Percentiles rank a stretch among this genome's conserved stretches.
Conservation (phyloP, 305 asterid genomes). For the Rubia peregrina region DNA sequence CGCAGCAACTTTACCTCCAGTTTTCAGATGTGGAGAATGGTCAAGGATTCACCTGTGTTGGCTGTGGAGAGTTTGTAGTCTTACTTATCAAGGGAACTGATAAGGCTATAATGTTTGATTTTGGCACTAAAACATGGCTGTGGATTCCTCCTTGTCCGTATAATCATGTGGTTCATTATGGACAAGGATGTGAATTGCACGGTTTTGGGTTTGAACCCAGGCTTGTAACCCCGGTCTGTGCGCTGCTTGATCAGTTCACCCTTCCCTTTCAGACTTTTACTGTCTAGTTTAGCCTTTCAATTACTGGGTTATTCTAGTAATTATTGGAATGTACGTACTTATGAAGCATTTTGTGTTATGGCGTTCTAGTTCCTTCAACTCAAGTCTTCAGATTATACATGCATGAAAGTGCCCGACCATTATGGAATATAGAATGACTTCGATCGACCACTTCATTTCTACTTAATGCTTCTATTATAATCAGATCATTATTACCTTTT, state of each 20-base stretch:
- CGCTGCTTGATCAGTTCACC: conserved; percentile 75
- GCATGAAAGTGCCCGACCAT: too few relatives aligned
- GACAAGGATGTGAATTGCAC: conserved; percentile 41
- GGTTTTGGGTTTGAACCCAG: conserved; percentile 75
- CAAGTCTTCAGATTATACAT: too few relatives aligned
- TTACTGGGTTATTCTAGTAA: neutral
- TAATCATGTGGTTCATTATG: conserved; percentile 8
- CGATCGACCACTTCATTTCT: too few relatives aligned
- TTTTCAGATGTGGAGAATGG: conserved; percentile 66
- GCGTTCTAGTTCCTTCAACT: too few relatives aligned
- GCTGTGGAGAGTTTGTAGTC: conserved; percentile 57
- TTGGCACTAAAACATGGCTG: conserved; percentile 51
- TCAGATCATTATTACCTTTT: too few relatives aligned
- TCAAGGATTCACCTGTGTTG: conserved; percentile 60
- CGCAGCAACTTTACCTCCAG: conserved; percentile 73
- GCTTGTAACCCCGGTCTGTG: conserved; percentile 64
- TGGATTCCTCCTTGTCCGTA: conserved; percentile 85
- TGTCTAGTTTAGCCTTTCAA: conserved; percentile 18
- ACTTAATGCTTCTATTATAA: too few relatives aligned
- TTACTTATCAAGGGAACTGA: conserved; percentile 42
- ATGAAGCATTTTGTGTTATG: neutral
- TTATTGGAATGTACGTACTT: too few relatives aligned
- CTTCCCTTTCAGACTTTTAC: conserved; percentile 55
- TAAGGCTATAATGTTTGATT: conserved; percentile 57
- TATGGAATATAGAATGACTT: too few relatives aligned